Evolutionary conservation across 495 filamentous ascomycete species (phyloP), one percentile per base, ranked within the genome.

Genomic region (Coniosporium apollinis): DNA sequence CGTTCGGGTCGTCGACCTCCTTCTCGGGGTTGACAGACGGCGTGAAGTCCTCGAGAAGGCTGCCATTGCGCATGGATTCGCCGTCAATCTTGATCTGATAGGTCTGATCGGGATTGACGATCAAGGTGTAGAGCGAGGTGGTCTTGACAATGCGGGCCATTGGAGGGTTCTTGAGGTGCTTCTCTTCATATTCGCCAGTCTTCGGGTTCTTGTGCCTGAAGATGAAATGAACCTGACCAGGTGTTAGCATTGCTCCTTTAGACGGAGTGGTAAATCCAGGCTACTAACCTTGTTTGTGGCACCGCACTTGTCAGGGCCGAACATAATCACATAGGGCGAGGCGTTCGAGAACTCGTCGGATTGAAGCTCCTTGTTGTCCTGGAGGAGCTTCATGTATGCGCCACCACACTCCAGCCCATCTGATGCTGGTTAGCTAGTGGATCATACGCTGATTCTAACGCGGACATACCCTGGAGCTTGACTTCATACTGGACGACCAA

Each of bases 161-260:
- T 28, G 91, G 84, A 26, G 89, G 74, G 48, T 70, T 68, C 57
- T 72, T 79, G 36, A 96, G 70, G 65, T 99, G 91, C 74, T 99
- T 99, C 79, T 99, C 91, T 71, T 96, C 89, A 50, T 99, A 99
- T 61, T 94, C 87, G 60, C 89, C 86, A 33, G 84, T 94, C 80
- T 94, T 96, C 51, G 91, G 91, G 74, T 96, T 99, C 79, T 96
- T 99, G 81, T 96, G 91, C 57, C 89, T 87, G 79, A 99, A 91
- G 62, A 99, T 99, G 65, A 99, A 93, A 70, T 99, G 91, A 38
- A 99, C 82, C 72, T 76, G 36, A n/a, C 17, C 13, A 36, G 8
- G 25, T 15, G 10, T 9, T 13, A 33, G 7, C 9, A 7, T 7
- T 24, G 33, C 9, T 14, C 25, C 25, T 6, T 7, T 31, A 5